These are phyloP conservation scores for Spiraea crenata DNA, from an alignment of 331 rosid genomes.

Conservation along the genomic window DNA sequence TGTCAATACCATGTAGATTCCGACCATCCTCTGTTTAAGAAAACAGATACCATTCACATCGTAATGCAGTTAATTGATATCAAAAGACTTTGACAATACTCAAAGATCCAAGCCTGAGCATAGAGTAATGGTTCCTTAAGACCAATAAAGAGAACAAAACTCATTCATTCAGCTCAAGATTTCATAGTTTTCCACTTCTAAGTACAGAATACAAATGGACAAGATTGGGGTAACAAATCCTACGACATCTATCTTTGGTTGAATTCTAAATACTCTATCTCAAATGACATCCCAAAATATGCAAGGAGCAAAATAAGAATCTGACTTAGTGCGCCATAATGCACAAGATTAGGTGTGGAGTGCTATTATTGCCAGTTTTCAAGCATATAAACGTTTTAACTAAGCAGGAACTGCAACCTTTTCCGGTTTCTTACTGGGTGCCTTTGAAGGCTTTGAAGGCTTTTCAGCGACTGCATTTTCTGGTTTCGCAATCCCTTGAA, in stretches of 20 bases:
- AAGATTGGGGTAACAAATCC: slow-evolving; percentile 5
- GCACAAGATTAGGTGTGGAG: slow-evolving; percentile 6
- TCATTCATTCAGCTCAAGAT: slow-evolving; percentile 12
- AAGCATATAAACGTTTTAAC: slow-evolving; percentile 13
- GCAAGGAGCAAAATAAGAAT: slow-evolving; percentile 13
- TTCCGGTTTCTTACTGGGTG: slow-evolving; percentile 53
- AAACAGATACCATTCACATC: not conserved
- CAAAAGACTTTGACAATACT: not conserved
- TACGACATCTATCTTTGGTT: slow-evolving; percentile 2
- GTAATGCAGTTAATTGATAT: not conserved
- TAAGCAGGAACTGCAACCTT: slow-evolving; percentile 67
- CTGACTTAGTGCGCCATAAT: slow-evolving; percentile 7
- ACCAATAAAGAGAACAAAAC: slow-evolving; percentile 23
- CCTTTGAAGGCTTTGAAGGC: slow-evolving; percentile 62
- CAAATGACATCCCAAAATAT: slow-evolving; percentile 24
- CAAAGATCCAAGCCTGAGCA: not conserved
- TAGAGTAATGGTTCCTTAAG: slow-evolving; percentile 21
- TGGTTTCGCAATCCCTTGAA: slow-evolving; percentile 82
- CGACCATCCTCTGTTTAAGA: not conserved
- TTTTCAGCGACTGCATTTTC: slow-evolving; percentile 28
- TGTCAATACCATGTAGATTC: not conserved
- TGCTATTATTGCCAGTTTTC: slow-evolving; percentile 11
- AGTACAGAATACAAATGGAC: slow-evolving; percentile 10
- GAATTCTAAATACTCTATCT: slow-evolving; percentile 14
- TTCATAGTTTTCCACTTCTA: slow-evolving; percentile 26